These are phyloP conservation scores for Ustilago trichophora DNA, from an alignment of 1,284 basidiomycete species.

Conservation along the genomic window DNA sequence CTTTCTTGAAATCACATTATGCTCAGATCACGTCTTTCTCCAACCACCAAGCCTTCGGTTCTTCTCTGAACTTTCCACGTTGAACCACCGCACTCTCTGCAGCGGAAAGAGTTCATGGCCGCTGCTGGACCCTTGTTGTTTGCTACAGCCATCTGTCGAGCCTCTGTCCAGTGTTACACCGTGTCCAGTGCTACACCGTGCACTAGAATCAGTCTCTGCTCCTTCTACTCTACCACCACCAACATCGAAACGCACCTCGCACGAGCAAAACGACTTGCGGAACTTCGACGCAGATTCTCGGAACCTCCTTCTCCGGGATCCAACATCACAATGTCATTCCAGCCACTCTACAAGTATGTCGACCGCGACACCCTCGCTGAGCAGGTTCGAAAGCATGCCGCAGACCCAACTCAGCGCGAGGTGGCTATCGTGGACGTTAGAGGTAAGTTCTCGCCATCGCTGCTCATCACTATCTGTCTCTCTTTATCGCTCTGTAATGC, in stretches of 20 bases:
- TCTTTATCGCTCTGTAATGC: no score
- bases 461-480: no score
- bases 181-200: no score
- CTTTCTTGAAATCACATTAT: constrained; percentile 3
- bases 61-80: background rate
- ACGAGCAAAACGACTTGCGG: constrained; percentile 6
- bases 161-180: no score
- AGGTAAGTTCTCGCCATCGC: no score
- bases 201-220: background rate
- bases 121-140: background rate
- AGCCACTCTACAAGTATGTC: constrained; percentile 53
- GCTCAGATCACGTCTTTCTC: background rate
- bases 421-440: constrained; percentile 62
- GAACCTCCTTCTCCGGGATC: background rate
- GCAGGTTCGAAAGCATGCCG: constrained; percentile 25
- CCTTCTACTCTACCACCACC: background rate
- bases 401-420: constrained; percentile 25
- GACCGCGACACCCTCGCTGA: constrained; percentile 52
- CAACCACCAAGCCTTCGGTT: background rate
- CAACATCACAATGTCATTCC: constrained; percentile 41
- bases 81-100: no score
- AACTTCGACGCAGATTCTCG: constrained; percentile 32
- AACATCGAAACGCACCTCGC: background rate
- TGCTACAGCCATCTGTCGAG: no score
- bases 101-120: no score